Evolutionary conservation across 352 stramenopile genomes (phyloP).

Genomic region (Phytophthora capsici): DNA sequence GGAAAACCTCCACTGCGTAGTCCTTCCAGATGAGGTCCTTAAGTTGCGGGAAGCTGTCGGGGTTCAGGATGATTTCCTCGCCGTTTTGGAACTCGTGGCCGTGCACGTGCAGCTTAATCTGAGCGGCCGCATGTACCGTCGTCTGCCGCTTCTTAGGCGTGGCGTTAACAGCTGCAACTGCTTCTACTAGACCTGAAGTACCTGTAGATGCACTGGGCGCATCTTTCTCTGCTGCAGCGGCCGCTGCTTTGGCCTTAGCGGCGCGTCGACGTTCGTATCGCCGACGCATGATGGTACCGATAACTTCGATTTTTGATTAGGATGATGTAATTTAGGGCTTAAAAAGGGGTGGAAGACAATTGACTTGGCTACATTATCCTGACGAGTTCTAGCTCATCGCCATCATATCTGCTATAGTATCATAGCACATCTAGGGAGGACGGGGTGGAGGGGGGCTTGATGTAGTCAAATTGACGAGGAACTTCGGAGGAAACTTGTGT

Average conservation of each 20-base stretch:
- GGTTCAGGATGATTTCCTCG: conserved; percentile 84
- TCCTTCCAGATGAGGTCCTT: conserved; percentile 70
- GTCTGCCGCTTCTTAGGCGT: conserved; percentile 50
- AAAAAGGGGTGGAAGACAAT: conserved; percentile 3
- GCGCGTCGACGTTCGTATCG: conserved; percentile 59
- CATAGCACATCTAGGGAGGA: background rate
- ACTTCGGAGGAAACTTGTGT: background rate
- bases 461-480: conserved; percentile 2
- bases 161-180: background rate
- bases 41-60: conserved; percentile 80
- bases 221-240: conserved; percentile 28
- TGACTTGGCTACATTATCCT: conserved; percentile 16
- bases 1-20: conserved; percentile 86
- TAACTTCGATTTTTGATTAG: conserved; percentile 6
- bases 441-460: background rate
- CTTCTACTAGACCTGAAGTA: background rate
- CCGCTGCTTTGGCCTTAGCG: conserved; percentile 39
- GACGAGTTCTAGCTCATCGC: conserved; percentile 8
- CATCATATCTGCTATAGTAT: conserved; percentile 9
- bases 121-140: conserved; percentile 50
- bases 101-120: conserved; percentile 86
- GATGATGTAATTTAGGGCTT: conserved; percentile 10
- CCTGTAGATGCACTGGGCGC: background rate
- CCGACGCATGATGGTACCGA: conserved; percentile 43
- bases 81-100: conserved; percentile 84